Conservation (phyloP, 2,329 filamentous ascomycete species). For the Blumeria hordei region DNA sequence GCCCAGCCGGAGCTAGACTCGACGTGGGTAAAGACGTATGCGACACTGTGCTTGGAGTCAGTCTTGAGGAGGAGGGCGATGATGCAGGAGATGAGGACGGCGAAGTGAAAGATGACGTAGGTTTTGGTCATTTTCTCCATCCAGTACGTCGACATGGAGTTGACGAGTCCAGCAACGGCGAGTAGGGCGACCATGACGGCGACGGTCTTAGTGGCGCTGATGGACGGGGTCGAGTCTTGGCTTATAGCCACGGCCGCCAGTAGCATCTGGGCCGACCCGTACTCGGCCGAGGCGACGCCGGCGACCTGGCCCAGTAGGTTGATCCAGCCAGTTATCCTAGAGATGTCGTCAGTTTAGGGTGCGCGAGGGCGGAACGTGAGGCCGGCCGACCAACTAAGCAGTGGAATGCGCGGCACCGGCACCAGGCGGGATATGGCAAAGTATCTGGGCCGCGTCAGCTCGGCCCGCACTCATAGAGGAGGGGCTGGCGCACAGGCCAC, state of each 20-base stretch:
- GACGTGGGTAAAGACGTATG: conserved; percentile 30
- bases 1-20: conserved; percentile 27
- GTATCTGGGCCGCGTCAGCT: conserved; percentile 17
- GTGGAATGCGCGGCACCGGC: conserved; percentile 22
- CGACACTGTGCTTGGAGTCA: conserved; percentile 24
- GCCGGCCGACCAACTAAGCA: conserved; percentile 21
- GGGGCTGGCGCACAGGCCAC: conserved; percentile 17
- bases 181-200: conserved; percentile 30
- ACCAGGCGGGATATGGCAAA: conserved; percentile 30
- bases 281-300: conserved; percentile 31
- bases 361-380: neutral
- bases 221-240: conserved; percentile 22
- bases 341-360: neutral
- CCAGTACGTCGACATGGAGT: conserved; percentile 30
- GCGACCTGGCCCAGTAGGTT: conserved; percentile 25
- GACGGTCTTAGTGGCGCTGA: conserved; percentile 23
- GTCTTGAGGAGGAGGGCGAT: conserved; percentile 26
- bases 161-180: conserved; percentile 25
- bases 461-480: neutral
- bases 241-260: conserved; percentile 29
- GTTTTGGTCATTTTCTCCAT: conserved; percentile 32
- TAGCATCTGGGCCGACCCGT: conserved; percentile 30
- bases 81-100: conserved; percentile 24
- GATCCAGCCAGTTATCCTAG: conserved; percentile 20
- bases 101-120: conserved; percentile 32